Evolutionary conservation across 1,284 basidiomycete genomes (phyloP).

Genomic region (Flammula alnicola): DNA sequence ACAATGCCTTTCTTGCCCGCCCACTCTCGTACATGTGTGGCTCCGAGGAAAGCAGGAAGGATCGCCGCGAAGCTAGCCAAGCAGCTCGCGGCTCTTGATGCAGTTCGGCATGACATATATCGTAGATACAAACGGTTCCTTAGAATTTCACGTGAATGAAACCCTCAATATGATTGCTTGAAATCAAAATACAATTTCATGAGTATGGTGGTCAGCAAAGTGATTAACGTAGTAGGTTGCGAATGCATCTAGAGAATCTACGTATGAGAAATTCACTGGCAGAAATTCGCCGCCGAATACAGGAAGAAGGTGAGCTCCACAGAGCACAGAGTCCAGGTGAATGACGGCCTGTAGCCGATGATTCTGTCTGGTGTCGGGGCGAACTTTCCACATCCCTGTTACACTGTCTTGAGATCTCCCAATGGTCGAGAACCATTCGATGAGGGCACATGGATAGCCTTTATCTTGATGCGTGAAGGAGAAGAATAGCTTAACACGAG

Average conservation of each 20-base stretch:
- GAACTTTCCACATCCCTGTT: constrained; percentile 29
- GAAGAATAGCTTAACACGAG: constrained; percentile 25
- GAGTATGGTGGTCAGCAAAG: constrained; percentile 13
- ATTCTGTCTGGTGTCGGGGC: constrained; percentile 12
- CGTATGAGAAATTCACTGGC: constrained; percentile 22
- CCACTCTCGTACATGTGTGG: too few species aligned
- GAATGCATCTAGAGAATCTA: constrained; percentile 27
- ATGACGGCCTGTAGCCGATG: constrained; percentile 23
- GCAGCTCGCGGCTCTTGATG: too few species aligned
- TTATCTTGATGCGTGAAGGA: constrained; percentile 22
- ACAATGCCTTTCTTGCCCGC: too few species aligned
- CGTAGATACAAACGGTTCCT: too few species aligned
- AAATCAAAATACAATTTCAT: constrained; percentile 8
- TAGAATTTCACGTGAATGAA: too few species aligned
- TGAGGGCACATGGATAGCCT: constrained; percentile 22
- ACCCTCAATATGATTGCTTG: too few species aligned
- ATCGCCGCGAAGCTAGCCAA: too few species aligned
- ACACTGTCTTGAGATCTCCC: constrained; percentile 15
- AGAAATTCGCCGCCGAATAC: constrained; percentile 23
- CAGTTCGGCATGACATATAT: too few species aligned
- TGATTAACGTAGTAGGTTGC: constrained; percentile 13
- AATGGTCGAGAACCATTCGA: constrained; percentile 24
- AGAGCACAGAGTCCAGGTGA: constrained; percentile 26
- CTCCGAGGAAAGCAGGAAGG: too few species aligned
- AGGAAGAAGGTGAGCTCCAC: constrained; percentile 30